These are phyloP conservation scores for Ophiocordyceps camponoti-rufipedis DNA, from an alignment of 2,329 filamentous ascomycete species.

Conservation along the genomic window DNA sequence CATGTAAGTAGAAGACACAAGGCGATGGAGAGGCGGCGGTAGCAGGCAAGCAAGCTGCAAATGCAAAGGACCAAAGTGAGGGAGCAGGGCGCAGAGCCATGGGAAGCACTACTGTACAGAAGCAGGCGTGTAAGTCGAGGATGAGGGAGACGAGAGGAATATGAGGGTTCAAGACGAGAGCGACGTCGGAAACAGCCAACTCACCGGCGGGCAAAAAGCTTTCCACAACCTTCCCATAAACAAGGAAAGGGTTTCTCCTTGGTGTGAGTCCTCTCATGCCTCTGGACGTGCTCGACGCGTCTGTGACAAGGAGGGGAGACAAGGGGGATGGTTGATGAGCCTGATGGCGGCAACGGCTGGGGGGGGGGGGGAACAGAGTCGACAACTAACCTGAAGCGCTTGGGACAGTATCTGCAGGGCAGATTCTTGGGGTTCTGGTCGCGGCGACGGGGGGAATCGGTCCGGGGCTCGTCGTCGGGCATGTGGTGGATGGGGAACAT, in stretches of 20 bases:
- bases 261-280: constrained; percentile 45
- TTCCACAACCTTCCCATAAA: constrained; percentile 39
- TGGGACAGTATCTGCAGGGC: constrained; percentile 45
- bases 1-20: constrained; percentile 27
- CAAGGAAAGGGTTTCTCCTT: constrained; percentile 48
- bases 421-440: constrained; percentile 43
- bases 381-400: constrained; percentile 36
- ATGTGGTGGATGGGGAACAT: constrained; percentile 37
- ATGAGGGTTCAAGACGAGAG: not conserved
- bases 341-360: constrained; percentile 1
- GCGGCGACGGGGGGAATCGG: constrained; percentile 17
- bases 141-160: constrained; percentile 1
- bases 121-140: constrained; percentile 1
- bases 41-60: not conserved
- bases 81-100: too few species aligned
- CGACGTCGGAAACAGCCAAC: constrained; percentile 9
- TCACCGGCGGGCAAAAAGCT: constrained; percentile 44
- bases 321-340: not conserved
- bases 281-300: constrained; percentile 45
- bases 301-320: constrained; percentile 13
- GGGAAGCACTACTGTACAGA: not conserved
- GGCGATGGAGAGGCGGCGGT: not conserved
- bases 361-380: not conserved
- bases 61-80: too few species aligned
- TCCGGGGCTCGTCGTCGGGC: constrained; percentile 25